Base-by-base conservation (phyloP, 192 early-diverging fungal species). In the Coemansia sp. region DNA sequence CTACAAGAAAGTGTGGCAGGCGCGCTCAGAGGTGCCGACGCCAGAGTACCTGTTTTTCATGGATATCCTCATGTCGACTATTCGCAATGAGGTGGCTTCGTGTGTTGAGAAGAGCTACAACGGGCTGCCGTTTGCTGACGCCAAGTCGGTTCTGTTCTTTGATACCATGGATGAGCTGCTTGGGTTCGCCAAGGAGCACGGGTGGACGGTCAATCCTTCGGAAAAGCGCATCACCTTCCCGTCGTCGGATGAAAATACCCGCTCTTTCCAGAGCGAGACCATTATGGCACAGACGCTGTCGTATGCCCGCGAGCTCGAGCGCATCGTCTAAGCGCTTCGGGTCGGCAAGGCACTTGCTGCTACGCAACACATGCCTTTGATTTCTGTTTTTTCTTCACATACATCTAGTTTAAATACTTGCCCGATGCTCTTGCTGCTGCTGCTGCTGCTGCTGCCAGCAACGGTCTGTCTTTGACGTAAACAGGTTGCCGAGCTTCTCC, bases 1-100 rank as follows among this genome's bases (percentile, higher is more conserved):
- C 60, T 98, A 97, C 72, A 96, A 95, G 72, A 88, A 90, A 53
- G 93, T 98, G 32, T 97, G 94, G 94, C 88, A 90, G 67, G 81
- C 87, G 51, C 78, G 94, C 72, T 66, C 79, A 13, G 86, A 91
- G 51, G 90, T 95, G n/a, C 89, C 90, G 9, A 90, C 88, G 14
- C 80, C 87, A 51, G 92, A 97, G 68, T 98, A 92, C 67, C 52
- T 84, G 50, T 92, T 97, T 61, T 97, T 97, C 60, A 86, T 94
- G 53, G 91, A 97, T 55, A 93, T 96, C 52, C 74, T 98, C 57
- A 92, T 97, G 78, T 74, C 75, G 23, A 97, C 94, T 3, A 95
- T 97, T 56, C 82, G 95, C 67, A 87, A 91, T 50, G 93, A 97
- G 56, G 97, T 98, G 66, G 94, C 92, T 6, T 88, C 88, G 60